phyloP scores from a whole-genome alignment of 1,284 basidiomycete species.

The Anthracocystis walkeri region DNA sequence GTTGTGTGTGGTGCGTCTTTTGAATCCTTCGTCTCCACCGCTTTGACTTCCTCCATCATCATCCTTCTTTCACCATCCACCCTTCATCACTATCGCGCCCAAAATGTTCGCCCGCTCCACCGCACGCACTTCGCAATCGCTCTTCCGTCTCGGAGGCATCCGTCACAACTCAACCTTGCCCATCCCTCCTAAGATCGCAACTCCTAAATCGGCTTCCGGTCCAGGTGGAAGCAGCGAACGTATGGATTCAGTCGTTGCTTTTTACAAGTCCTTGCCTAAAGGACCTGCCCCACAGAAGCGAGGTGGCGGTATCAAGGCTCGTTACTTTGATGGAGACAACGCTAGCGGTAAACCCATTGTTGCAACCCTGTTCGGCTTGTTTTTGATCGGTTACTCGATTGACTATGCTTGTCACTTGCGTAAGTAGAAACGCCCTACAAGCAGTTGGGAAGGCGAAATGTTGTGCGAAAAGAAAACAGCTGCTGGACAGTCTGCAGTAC shows the following conservation, averaged over 20 bases:
- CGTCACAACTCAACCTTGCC: constrained; percentile 71
- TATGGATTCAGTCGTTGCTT: constrained; percentile 86
- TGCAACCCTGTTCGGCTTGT: constrained; percentile 79
- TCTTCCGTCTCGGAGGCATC: constrained; percentile 30
- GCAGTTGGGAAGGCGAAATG: neutral
- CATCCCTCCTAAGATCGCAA: constrained; percentile 93
- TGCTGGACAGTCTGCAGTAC: no score
- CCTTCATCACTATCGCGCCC: neutral
- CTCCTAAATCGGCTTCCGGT: constrained; percentile 85
- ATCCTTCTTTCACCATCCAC: constrained; percentile 5
- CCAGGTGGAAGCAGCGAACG: constrained; percentile 81
- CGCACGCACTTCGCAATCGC: constrained; percentile 7
- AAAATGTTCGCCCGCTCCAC: constrained; percentile 44
- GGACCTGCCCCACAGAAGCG: constrained; percentile 76
- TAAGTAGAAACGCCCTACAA: constrained; percentile 23
- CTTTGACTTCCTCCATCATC: no score
- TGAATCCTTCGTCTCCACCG: no score
- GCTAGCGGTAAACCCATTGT: constrained; percentile 82
- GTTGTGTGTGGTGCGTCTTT: no score
- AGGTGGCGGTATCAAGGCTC: constrained; percentile 79
- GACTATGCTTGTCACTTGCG: constrained; percentile 63
- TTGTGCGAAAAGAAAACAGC: no score
- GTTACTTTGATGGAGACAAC: constrained; percentile 86
- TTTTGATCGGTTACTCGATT: constrained; percentile 78
- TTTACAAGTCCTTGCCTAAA: constrained; percentile 91